phyloP scores from a whole-genome alignment of 495 filamentous ascomycete genomes.

The Penicillium malachiteum region DNA sequence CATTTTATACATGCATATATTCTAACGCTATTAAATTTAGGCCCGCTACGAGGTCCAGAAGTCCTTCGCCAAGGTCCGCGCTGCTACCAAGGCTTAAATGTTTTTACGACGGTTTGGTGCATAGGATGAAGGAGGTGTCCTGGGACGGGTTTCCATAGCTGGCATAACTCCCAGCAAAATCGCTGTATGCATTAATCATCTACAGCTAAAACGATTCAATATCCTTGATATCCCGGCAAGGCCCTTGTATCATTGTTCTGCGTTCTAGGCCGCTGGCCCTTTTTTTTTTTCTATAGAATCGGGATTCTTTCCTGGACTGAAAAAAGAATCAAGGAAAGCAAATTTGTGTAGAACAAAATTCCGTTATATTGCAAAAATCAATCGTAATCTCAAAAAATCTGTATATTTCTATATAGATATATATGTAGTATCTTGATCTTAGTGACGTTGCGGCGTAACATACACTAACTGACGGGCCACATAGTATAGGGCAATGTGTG shows the following conservation, averaged over 20 bases:
- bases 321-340: conserved; percentile 13
- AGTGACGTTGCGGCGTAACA: conserved; percentile 5
- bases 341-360: conserved; percentile 13
- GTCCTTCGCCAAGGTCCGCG: conserved; percentile 75
- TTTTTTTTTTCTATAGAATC: conserved; percentile 24
- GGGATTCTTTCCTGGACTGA: conserved; percentile 12
- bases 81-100: conserved; percentile 53
- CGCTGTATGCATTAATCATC: conserved; percentile 51
- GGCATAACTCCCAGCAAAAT: conserved; percentile 41
- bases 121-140: conserved; percentile 49
- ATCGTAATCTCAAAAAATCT: background rate
- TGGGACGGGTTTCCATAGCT: conserved; percentile 50
- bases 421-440: background rate
- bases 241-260: conserved; percentile 31
- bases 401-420: background rate
- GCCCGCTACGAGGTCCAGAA: conserved; percentile 94
- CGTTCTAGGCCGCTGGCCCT: conserved; percentile 24
- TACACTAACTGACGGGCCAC: background rate
- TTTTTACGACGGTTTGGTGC: conserved; percentile 47
- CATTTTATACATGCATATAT: background rate
- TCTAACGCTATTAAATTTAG: conserved; percentile 34
- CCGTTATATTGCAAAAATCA: background rate
- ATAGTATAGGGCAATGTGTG: conserved; percentile 31
- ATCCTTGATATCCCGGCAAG: conserved; percentile 49
- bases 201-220: conserved; percentile 52